Evolutionary conservation across 345 rosid genomes (phyloP).

Genomic region (Sisymbrium altissimum): DNA sequence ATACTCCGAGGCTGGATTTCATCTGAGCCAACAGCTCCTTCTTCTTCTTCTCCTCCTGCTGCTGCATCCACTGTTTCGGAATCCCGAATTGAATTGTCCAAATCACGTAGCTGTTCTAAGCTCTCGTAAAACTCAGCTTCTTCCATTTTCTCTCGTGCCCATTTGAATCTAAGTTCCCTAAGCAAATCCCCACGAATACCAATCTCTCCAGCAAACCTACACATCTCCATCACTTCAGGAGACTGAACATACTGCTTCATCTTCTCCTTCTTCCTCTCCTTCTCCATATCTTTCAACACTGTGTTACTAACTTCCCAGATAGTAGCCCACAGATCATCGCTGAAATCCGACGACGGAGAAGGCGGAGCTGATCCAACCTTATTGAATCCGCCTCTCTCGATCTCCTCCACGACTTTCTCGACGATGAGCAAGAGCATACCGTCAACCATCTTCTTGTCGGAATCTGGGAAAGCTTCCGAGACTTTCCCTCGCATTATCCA

Average conservation of each 20-base stretch:
- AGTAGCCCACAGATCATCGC: constrained; percentile 73
- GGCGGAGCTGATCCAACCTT: constrained; percentile 36
- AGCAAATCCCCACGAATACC: constrained; percentile 87
- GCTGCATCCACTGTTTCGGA: constrained; percentile 30
- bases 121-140: constrained; percentile 65
- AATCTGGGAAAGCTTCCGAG: constrained; percentile 52
- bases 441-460: constrained; percentile 56
- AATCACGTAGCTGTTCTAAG: constrained; percentile 47
- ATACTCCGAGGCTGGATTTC: constrained; percentile 28
- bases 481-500: constrained; percentile 81
- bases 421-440: constrained; percentile 78
- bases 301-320: constrained; percentile 81
- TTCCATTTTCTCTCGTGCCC: constrained; percentile 90
- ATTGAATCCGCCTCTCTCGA: constrained; percentile 58
- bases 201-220: constrained; percentile 80
- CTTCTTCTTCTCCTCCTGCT: constrained; percentile 25
- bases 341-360: constrained; percentile 41
- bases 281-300: constrained; percentile 83
- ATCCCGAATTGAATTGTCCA: constrained; percentile 32
- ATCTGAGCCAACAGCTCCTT: constrained; percentile 31
- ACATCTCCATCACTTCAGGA: constrained; percentile 79
- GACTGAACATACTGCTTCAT: constrained; percentile 69
- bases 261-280: constrained; percentile 75
- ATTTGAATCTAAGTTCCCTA: constrained; percentile 86
- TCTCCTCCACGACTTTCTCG: constrained; percentile 63